A percentile compares a stretch with the other conserved stretches of the same genome.
Evolutionary conservation across 345 rosid genomes (phyloP).

Genomic region (Eucalyptus marginata): DNA sequence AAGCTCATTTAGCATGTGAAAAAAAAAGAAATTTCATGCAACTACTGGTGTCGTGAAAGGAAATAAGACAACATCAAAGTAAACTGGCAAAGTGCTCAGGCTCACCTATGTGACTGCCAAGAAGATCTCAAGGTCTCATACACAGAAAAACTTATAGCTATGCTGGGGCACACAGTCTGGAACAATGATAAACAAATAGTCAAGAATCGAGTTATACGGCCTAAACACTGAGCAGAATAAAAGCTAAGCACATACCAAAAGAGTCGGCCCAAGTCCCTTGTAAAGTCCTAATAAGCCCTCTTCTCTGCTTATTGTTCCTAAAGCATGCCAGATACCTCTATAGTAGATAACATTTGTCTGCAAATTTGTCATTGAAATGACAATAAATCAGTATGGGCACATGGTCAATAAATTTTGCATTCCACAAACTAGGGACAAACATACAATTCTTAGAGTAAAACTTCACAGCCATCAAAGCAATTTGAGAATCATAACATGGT

Average conservation of each 20-base stretch:
- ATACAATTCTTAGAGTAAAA: background rate
- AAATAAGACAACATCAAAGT: background rate
- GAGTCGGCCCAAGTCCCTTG: slow-evolving; percentile 91
- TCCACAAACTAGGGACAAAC: background rate
- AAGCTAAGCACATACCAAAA: slow-evolving; percentile 33
- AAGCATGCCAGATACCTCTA: slow-evolving; percentile 72
- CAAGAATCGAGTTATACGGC: background rate
- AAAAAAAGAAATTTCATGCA: background rate
- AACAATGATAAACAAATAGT: background rate
- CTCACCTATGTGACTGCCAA: slow-evolving; percentile 75
- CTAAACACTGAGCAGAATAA: background rate
- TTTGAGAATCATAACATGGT: background rate
- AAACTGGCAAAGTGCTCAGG: background rate
- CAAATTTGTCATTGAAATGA: background rate
- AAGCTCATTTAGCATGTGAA: background rate
- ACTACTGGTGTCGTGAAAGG: background rate
- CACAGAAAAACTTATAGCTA: slow-evolving; percentile 83
- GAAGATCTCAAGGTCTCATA: slow-evolving; percentile 77
- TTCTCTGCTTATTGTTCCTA: slow-evolving; percentile 56
- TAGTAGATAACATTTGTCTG: slow-evolving; percentile 80
- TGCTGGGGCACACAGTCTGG: slow-evolving; percentile 92
- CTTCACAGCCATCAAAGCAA: background rate
- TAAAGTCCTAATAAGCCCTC: slow-evolving; percentile 83
- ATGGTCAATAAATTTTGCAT: background rate
- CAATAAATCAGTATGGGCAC: background rate